Conservation (phyloP, 306 rosid genomes). For the Heteromeles arbutifolia region DNA sequence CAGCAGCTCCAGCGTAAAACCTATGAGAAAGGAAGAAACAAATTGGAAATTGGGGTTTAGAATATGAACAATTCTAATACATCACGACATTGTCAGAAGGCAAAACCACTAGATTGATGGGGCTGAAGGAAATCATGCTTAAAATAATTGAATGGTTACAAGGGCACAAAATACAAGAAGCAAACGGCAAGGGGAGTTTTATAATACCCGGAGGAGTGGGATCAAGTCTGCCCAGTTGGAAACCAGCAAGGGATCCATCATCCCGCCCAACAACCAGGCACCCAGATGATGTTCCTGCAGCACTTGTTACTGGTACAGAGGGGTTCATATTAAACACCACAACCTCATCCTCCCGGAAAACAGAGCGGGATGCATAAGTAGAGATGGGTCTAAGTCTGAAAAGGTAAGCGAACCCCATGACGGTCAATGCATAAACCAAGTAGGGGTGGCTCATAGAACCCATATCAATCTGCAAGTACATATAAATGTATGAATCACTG, state of each 20-base stretch:
- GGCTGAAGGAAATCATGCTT: constrained; percentile 6
- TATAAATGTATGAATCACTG: neutral
- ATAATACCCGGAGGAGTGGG: constrained; percentile 55
- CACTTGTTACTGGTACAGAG: constrained; percentile 44
- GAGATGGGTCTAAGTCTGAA: constrained; percentile 52
- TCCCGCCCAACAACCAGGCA: constrained; percentile 62
- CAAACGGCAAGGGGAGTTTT: neutral
- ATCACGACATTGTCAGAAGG: neutral
- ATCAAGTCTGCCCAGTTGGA: constrained; percentile 65
- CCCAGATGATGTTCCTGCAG: constrained; percentile 45
- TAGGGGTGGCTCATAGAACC: constrained; percentile 44
- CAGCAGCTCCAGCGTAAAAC: constrained; percentile 62
- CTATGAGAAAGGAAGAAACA: constrained; percentile 28
- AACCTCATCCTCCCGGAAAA: constrained; percentile 44
- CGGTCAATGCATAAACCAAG: constrained; percentile 62
- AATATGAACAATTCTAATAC: neutral
- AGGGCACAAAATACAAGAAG: constrained; percentile 11
- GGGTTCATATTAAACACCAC: constrained; percentile 40
- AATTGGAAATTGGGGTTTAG: neutral
- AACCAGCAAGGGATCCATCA: constrained; percentile 70
- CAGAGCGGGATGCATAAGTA: constrained; percentile 38
- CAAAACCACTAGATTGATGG: constrained; percentile 7
- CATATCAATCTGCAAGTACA: constrained; percentile 41
- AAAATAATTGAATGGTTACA: neutral
- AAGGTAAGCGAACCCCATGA: constrained; percentile 60